Percentiles rank a stretch among this genome's conserved stretches.
phyloP scores from a whole-genome alignment of 768 basidiomycete species.

The Phaeotremella skinneri region DNA sequence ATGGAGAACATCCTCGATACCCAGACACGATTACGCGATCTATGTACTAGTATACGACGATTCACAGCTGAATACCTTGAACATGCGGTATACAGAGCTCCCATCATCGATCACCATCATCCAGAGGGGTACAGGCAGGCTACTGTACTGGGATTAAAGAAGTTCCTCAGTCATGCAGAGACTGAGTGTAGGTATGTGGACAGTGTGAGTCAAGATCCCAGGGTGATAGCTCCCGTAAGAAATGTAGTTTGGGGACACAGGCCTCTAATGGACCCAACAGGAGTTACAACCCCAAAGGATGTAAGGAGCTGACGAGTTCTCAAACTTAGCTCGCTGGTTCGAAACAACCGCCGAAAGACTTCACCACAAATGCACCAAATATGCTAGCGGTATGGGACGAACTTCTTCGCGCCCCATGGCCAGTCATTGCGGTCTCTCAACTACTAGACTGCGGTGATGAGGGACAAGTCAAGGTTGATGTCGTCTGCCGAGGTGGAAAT shows the following conservation, averaged over 20 bases:
- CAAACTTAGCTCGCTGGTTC: slow-evolving; percentile 21
- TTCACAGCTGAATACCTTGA: slow-evolving; percentile 11
- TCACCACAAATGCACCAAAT: slow-evolving; percentile 71
- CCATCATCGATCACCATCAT: slow-evolving; percentile 45
- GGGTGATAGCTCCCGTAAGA: not conserved
- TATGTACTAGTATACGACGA: slow-evolving; percentile 16
- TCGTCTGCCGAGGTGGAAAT: slow-evolving; percentile 71
- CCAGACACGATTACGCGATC: not conserved
- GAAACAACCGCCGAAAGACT: slow-evolving; percentile 22
- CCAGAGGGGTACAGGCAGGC: slow-evolving; percentile 35
- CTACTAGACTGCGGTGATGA: slow-evolving; percentile 17
- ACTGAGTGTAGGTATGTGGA: slow-evolving; percentile 34
- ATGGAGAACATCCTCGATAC: not conserved
- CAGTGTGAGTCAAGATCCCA: slow-evolving; percentile 23
- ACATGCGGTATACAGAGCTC: slow-evolving; percentile 30
- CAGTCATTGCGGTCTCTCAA: slow-evolving; percentile 59
- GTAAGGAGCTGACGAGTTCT: not conserved
- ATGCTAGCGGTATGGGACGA: slow-evolving; percentile 80
- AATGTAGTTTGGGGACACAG: not conserved
- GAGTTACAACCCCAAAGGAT: not conserved
- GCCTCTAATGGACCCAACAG: not conserved
- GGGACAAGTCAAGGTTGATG: slow-evolving; percentile 65
- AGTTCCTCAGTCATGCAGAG: slow-evolving; percentile 29
- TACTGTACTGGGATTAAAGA: slow-evolving; percentile 37
- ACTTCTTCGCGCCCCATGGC: slow-evolving; percentile 61